phyloP scores from a whole-genome alignment of 2,329 filamentous ascomycete species.

The Diaporthe sp. region DNA sequence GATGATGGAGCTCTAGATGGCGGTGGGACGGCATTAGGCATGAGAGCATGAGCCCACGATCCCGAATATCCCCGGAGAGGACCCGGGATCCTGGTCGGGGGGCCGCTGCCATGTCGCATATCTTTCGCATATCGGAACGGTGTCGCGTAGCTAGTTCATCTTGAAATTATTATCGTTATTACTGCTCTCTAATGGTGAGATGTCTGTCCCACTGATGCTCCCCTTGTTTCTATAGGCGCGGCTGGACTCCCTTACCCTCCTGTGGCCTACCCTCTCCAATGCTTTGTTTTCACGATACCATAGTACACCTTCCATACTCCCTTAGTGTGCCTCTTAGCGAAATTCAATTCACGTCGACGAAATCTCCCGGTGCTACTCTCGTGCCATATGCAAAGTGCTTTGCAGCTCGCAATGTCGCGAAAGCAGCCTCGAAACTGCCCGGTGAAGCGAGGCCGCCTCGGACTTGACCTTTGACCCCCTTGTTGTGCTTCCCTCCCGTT shows the following conservation, averaged over 20 bases:
- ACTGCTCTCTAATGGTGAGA: background rate
- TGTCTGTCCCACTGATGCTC: background rate
- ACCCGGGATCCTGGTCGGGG: conserved; percentile 18
- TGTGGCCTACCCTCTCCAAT: background rate
- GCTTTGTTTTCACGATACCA: background rate
- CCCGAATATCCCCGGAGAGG: conserved; percentile 32
- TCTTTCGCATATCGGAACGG: background rate
- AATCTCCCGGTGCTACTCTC: background rate
- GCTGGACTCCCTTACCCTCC: background rate
- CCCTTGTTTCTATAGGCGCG: conserved; percentile 11
- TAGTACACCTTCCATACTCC: background rate
- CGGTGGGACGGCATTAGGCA: conserved; percentile 8
- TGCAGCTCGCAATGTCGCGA: conserved; percentile 29
- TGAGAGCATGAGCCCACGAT: conserved; percentile 24
- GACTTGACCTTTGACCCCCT: background rate
- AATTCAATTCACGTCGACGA: background rate
- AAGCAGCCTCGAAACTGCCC: conserved; percentile 17
- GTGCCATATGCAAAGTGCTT: background rate
- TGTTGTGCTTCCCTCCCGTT: background rate
- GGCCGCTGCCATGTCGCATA: background rate
- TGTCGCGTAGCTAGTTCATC: background rate
- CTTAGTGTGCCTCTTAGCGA: background rate
- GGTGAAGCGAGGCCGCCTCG: conserved; percentile 26
- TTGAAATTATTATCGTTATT: background rate
- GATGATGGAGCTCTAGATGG: conserved; percentile 5